Percentiles rank a stretch among this genome's conserved stretches.
phyloP scores from a whole-genome alignment of 2,329 filamentous ascomycete species.

The Didymellaceae sp. region DNA sequence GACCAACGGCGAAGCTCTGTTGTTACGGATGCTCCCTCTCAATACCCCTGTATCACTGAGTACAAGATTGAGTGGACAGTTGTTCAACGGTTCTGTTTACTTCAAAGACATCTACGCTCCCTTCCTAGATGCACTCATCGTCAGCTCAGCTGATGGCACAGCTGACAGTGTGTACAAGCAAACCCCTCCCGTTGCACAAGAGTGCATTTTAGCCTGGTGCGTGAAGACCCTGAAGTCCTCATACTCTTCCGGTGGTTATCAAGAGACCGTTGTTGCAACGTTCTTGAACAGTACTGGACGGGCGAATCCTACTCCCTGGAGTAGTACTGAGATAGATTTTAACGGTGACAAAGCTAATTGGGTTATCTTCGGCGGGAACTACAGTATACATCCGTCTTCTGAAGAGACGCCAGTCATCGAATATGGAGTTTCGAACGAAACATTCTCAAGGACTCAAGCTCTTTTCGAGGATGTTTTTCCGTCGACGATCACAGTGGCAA shows the following conservation, averaged over 20 bases:
- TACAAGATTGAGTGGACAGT: too few species aligned
- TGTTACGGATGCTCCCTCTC: constrained; percentile 25
- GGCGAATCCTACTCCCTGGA: too few species aligned
- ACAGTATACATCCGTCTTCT: neutral
- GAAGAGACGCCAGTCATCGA: neutral
- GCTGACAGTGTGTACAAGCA: constrained; percentile 13
- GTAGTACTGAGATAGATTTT: too few species aligned
- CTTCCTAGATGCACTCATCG: constrained; percentile 18
- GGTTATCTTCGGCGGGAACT: too few species aligned
- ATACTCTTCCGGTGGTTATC: constrained; percentile 22
- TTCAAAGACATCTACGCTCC: constrained; percentile 24
- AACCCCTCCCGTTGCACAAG: constrained; percentile 20
- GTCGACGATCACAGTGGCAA: constrained; percentile 2
- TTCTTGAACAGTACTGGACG: constrained; percentile 5
- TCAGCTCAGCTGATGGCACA: constrained; percentile 3
- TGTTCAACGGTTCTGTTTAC: constrained; percentile 20
- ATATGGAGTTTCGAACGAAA: neutral
- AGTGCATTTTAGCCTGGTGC: constrained; percentile 36
- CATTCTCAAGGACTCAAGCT: neutral
- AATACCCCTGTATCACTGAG: too few species aligned
- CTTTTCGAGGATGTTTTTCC: constrained; percentile 23
- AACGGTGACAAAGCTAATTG: too few species aligned
- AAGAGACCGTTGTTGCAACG: constrained; percentile 21
- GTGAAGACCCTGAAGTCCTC: constrained; percentile 28
- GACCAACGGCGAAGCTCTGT: constrained; percentile 15